Conservation (phyloP, 2,329 filamentous ascomycete species). For the Aciculosporium take region DNA sequence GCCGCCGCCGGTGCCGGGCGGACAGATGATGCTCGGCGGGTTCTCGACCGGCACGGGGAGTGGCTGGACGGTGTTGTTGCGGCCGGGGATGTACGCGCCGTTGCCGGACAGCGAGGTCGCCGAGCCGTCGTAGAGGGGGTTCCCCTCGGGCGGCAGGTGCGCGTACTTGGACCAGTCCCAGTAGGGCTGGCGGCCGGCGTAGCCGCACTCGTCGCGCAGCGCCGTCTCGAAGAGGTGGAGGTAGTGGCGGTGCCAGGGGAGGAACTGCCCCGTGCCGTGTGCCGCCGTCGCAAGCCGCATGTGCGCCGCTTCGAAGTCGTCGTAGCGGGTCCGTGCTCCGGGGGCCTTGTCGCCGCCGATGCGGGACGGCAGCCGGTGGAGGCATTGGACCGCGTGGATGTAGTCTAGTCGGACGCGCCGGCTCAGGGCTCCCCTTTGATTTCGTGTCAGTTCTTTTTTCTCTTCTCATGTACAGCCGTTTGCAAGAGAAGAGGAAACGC, state of each 20-base stretch:
- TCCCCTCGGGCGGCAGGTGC: background rate
- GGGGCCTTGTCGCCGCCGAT: background rate
- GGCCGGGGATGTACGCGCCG: background rate
- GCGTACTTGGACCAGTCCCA: conserved; percentile 2
- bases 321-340: conserved; percentile 4
- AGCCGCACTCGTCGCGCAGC: conserved; percentile 27
- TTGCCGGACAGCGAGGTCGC: conserved; percentile 1
- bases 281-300: background rate
- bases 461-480: no score
- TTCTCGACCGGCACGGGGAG: background rate
- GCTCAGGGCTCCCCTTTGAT: background rate
- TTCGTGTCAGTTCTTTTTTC: no score
- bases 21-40: background rate
- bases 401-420: background rate
- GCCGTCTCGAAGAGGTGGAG: conserved; percentile 23
- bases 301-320: conserved; percentile 5
- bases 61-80: background rate
- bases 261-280: background rate
- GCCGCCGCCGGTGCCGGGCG: conserved; percentile 4
- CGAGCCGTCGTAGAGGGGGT: conserved; percentile 5
- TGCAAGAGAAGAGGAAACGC: background rate
- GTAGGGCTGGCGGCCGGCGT: conserved; percentile 11
- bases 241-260: conserved; percentile 28
- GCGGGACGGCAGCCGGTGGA: background rate
- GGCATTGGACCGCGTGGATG: conserved; percentile 7